phyloP scores from a whole-genome alignment of 2,329 filamentous ascomycete genomes.

The Cadophora luteo-olivacea region DNA sequence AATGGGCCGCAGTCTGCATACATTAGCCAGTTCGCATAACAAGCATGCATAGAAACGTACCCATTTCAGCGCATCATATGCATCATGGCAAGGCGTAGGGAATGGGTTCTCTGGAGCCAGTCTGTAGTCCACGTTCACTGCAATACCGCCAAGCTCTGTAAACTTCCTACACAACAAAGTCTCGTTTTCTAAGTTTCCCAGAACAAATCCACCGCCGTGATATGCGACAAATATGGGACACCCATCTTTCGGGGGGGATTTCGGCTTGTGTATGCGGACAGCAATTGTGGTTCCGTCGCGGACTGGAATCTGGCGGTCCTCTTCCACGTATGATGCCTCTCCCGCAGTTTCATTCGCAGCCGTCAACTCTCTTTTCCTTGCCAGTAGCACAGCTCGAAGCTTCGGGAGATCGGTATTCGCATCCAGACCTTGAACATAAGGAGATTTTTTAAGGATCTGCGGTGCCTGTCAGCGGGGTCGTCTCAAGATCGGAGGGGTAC shows the following conservation, averaged over 20 bases:
- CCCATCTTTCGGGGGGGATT: constrained; percentile 27
- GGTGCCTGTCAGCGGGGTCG: not conserved
- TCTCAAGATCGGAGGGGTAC: not conserved
- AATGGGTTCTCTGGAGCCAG: constrained; percentile 55
- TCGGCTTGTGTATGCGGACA: constrained; percentile 37
- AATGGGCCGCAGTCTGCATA: constrained; percentile 46
- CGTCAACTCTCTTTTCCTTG: constrained; percentile 11
- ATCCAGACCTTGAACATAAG: constrained; percentile 12
- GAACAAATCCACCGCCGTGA: constrained; percentile 47
- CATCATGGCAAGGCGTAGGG: constrained; percentile 51
- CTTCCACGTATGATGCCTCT: constrained; percentile 30
- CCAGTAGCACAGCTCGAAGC: constrained; percentile 21
- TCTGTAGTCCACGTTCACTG: constrained; percentile 52
- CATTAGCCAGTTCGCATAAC: not conserved
- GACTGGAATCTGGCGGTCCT: constrained; percentile 35
- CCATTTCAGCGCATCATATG: constrained; percentile 55
- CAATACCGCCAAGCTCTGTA: constrained; percentile 47
- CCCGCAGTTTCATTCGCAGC: constrained; percentile 10
- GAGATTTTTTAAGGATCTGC: constrained; percentile 22
- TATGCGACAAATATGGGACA: constrained; percentile 46
- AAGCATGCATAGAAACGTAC: constrained; percentile 32
- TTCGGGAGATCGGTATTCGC: constrained; percentile 23
- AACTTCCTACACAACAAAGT: constrained; percentile 45
- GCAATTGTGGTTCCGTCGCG: constrained; percentile 36
- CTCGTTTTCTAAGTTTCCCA: constrained; percentile 46